These are phyloP conservation scores for Chloranthus sessilifolius DNA, from an alignment of 164 flowering plant genomes.

Conservation along the genomic window DNA sequence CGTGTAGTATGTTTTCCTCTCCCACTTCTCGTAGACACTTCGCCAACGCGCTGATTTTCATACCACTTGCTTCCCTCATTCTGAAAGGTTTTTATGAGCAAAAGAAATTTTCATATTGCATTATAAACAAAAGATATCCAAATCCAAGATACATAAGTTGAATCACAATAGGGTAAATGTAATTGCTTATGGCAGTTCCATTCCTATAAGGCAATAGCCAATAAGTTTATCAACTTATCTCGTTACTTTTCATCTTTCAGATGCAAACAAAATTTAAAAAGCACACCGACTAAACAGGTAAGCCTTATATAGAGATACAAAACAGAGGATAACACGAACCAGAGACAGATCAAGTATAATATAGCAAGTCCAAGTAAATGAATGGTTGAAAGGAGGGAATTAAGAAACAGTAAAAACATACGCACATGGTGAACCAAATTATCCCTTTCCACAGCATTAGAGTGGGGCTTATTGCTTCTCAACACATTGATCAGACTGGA, in stretches of 20 bases:
- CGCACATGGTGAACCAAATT: constrained; percentile 57
- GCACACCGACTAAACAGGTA: too few relatives aligned
- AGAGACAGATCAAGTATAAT: too few relatives aligned
- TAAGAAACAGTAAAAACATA: too few relatives aligned
- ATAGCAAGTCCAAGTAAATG: too few relatives aligned
- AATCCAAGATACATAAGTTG: neutral
- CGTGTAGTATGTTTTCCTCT: constrained; percentile 96
- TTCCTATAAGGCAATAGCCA: too few relatives aligned
- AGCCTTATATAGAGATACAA: too few relatives aligned
- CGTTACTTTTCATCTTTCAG: too few relatives aligned
- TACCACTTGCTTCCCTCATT: constrained; percentile 73
- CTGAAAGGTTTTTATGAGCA: constrained; percentile 27
- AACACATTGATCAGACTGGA: constrained; percentile 93
- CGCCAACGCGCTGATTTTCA: constrained; percentile 95
- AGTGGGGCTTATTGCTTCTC: constrained; percentile 39
- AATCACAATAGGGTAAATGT: neutral
- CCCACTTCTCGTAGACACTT: constrained; percentile 85
- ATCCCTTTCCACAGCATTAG: constrained; percentile 29
- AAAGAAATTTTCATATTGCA: constrained; percentile 1
- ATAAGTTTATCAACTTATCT: too few relatives aligned
- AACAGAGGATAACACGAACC: too few relatives aligned
- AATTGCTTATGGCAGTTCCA: too few relatives aligned
- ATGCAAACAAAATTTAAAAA: too few relatives aligned
- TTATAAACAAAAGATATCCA: neutral
- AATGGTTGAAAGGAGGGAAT: neutral